Base-by-base conservation (phyloP, 2,329 filamentous ascomycete species). In the Alternaria brassicicola region DNA sequence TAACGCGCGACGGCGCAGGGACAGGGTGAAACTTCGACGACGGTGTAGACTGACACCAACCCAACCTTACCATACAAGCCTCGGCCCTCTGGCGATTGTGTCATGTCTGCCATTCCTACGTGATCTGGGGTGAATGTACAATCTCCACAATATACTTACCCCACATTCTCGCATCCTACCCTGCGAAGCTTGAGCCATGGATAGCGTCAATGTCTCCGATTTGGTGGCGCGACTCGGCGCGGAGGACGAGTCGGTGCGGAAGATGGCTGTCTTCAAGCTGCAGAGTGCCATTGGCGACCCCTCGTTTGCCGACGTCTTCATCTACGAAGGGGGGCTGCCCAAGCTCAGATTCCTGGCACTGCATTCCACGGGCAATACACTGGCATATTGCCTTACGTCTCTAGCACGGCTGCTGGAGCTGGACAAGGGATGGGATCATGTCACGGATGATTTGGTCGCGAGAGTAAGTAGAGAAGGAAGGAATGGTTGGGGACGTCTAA, bases 221-320 rank as follows among this genome's bases (percentile, higher is more conserved):
- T 78, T 88, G 65, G 84, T 88, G 59, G 81, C 83, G 62, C 82
- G 85, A 51, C 79, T 89, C 57, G 81, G 83, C 42, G 85, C 84
- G 66, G 84, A 86, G 55, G 86, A 97, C 79, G 95, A 99, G 83
- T 93, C 92, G 55, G 89, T 92, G 68, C 92, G 93, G 73, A 99
- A 99, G 79, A 97, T 98, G 92, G 95, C 95, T 60, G 95, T 96
- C 61, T 99, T 99, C 86, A 97, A 97, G 81, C 87, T 99, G 65
- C 95, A 99, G 79, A 89, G 87, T 64, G 93, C 92, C 62, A 97
- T 99, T 78, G 94, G 93, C 75, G 95, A 99, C 79, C 94, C 94
- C 25, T 90, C 93, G 49, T 98, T 98, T 77, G 95, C 95, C 71
- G 95, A 98, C 77, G 88, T 96, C 69, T 99, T 99, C 81, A 96